These are phyloP conservation scores for Naganishia cerealis DNA, from an alignment of 1,284 basidiomycete species.

Conservation along the genomic window DNA sequence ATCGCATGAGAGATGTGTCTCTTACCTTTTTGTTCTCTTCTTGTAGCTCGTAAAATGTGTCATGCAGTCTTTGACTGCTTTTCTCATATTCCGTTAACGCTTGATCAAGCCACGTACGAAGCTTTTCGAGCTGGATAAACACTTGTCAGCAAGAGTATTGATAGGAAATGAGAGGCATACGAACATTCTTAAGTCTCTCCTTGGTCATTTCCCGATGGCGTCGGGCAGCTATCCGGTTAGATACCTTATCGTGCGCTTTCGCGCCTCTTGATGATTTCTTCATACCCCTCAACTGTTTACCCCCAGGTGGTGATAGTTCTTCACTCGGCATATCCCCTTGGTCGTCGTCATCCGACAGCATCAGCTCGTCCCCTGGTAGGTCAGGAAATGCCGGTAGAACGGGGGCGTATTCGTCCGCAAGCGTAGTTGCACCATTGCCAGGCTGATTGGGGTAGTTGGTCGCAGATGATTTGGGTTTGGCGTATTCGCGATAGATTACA, in stretches of 20 bases:
- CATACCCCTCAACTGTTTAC: not conserved
- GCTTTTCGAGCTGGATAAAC: constrained; percentile 26
- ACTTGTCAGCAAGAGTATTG: not conserved
- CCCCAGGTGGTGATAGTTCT: not conserved
- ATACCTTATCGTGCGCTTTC: constrained; percentile 18
- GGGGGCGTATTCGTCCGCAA: constrained; percentile 4
- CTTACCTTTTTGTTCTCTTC: constrained; percentile 23
- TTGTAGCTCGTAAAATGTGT: constrained; percentile 21
- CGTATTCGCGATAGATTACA: constrained; percentile 17
- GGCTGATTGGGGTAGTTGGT: not conserved
- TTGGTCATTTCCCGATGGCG: constrained; percentile 32
- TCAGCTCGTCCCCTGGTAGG: constrained; percentile 18
- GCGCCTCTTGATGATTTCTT: constrained; percentile 13
- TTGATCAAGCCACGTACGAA: constrained; percentile 24
- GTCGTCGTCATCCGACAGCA: constrained; percentile 10
- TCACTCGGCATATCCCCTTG: not conserved
- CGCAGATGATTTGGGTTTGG: constrained; percentile 4
- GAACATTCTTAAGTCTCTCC: constrained; percentile 27
- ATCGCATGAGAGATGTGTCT: not conserved
- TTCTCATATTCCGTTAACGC: constrained; percentile 29
- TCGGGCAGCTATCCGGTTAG: constrained; percentile 29
- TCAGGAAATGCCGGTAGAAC: constrained; percentile 22
- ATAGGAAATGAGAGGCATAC: not conserved
- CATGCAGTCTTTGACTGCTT: constrained; percentile 12
- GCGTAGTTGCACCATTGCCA: not conserved